Evolutionary conservation across 768 basidiomycete species (phyloP).

Genomic region (Dacryopinax spathularia): DNA sequence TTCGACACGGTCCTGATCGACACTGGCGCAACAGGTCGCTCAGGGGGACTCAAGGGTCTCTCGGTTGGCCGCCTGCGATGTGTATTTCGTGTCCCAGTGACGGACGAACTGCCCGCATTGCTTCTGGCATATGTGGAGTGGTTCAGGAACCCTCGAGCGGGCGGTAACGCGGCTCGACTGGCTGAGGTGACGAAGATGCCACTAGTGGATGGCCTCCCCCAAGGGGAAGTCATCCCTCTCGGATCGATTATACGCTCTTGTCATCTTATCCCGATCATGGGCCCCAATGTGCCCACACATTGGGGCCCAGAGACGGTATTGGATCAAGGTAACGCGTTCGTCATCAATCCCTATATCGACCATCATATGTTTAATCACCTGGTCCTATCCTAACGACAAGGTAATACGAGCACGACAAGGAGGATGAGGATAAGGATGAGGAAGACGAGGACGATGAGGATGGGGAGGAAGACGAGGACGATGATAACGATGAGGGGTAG

Average conservation of each 20-base stretch:
- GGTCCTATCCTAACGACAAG: no score
- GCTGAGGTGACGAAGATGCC: background rate
- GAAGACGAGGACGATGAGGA: no score
- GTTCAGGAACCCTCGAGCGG: slow-evolving; percentile 10
- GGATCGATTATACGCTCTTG: background rate
- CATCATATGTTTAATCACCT: background rate
- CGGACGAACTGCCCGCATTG: slow-evolving; percentile 6
- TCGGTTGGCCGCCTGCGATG: slow-evolving; percentile 1
- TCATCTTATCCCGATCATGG: background rate
- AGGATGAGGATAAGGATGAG: no score
- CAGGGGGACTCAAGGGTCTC: background rate
- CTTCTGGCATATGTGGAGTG: slow-evolving; percentile 20
- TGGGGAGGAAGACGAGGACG: no score
- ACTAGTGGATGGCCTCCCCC: background rate
- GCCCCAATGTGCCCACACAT: no score
- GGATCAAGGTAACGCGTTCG: background rate
- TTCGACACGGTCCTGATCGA: slow-evolving; percentile 12
- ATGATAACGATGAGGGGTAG: no score
- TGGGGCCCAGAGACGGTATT: background rate
- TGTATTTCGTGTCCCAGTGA: slow-evolving; percentile 11
- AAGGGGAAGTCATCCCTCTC: background rate
- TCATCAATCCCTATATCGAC: background rate
- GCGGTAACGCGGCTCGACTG: background rate
- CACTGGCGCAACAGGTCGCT: background rate
- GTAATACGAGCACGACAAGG: no score